Evolutionary conservation across 805 yeast species (phyloP), one percentile per base, ranked within the genome.

Genomic region (Metschnikowia vanudenii): DNA sequence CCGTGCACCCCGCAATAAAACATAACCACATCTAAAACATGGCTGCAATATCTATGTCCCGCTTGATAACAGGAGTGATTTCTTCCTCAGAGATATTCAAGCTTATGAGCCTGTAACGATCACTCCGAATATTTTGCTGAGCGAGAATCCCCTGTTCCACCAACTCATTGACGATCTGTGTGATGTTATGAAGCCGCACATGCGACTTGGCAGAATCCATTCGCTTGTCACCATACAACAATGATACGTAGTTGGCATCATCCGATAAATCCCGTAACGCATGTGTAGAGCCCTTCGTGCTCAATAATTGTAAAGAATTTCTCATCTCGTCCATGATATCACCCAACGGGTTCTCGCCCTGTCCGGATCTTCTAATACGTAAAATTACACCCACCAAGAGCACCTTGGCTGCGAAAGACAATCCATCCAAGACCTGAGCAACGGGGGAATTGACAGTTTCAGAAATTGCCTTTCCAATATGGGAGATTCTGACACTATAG

Each of bases 401-500:
- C 41, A 92, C 67, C 60, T 90, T 92, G 5, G 85, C 74, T 1
- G 85, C 75, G 54, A 87, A 79, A 1, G 96, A 75, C 20, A 89
- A 67, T 0, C 80, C 69, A 20, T 68, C 61, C 17, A 94, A 64
- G 55, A 78, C 86, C 44, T 69, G 74, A 0, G 80, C 63, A n/a
- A 81, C 69, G 0, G 96, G 96, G 0, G 96, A 82, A 48, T 78
- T 78, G 5, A 88, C 81, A 0, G 95, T 79, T 62, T 88, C 96
- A 52, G 79, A 76, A 32, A 88, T 82, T 0, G 97, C 97, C 54
- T 76, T 78, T 63, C 85, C 80, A 16, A 92, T 81, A 64, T 90
- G 96, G 10, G 74, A 71, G 17, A 89, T 86, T 28, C 79, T 79
- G 6, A 90, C 91, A 3, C 78, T 68, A 49, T 75, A 80, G 2